Evolutionary conservation across 768 basidiomycete genomes (phyloP).

Genomic region (Amylocystis lapponica): DNA sequence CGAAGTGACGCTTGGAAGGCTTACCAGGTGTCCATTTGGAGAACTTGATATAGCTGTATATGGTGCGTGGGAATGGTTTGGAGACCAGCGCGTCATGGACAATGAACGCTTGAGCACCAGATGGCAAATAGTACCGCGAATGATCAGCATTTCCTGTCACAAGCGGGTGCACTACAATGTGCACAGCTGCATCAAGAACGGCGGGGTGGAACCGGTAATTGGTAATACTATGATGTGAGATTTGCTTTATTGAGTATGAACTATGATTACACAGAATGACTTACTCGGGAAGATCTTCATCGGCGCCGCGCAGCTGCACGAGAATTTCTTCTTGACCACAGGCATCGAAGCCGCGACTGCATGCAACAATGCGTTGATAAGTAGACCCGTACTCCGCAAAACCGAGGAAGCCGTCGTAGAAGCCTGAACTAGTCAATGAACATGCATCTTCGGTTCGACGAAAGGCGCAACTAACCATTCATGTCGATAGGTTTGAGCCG

Average conservation of each 20-base stretch:
- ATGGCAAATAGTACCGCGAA: constrained; percentile 29
- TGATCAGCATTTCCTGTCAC: constrained; percentile 25
- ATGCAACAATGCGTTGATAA: constrained; percentile 23
- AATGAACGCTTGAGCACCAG: constrained; percentile 12
- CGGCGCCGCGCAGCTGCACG: constrained; percentile 1
- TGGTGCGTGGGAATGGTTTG: constrained; percentile 5
- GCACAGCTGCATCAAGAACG: constrained; percentile 32
- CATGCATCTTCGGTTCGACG: background rate
- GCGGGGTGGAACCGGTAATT: constrained; percentile 18
- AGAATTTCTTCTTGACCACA: constrained; percentile 1
- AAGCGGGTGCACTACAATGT: constrained; percentile 25
- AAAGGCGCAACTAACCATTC: background rate
- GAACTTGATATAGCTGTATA: constrained; percentile 21
- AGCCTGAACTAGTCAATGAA: constrained; percentile 12
- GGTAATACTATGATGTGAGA: background rate
- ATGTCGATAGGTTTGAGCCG: constrained; percentile 7
- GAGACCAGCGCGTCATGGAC: constrained; percentile 14
- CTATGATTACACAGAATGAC: background rate
- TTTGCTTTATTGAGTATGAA: background rate
- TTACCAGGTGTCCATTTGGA: constrained; percentile 25
- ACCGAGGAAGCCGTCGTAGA: constrained; percentile 21
- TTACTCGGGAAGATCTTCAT: constrained; percentile 2
- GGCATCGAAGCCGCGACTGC: constrained; percentile 1
- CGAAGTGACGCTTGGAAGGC: background rate
- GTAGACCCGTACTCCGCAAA: constrained; percentile 29